Evolutionary conservation across 495 filamentous ascomycete species (phyloP).

Genomic region (Neurospora sp.): DNA sequence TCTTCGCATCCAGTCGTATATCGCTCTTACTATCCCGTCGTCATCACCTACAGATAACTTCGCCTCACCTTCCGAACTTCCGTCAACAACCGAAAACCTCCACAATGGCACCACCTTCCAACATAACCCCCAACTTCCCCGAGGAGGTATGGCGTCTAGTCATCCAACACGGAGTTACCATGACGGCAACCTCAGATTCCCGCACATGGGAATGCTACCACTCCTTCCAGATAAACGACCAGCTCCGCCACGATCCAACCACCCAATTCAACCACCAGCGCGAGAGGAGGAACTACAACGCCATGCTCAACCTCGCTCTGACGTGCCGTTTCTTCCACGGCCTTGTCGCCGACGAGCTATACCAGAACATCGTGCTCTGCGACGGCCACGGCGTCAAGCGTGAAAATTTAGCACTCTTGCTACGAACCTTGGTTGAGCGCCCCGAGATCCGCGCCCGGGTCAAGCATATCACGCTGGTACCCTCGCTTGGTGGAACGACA

Average conservation of each 20-base stretch:
- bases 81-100: neutral
- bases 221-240: neutral
- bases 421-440: neutral
- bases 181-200: neutral
- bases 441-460: neutral
- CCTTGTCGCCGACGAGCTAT: neutral
- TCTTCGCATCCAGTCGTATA: neutral
- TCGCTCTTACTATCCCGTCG: neutral
- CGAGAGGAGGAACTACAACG: neutral
- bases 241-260: neutral
- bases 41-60: too few species aligned
- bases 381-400: neutral
- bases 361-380: neutral
- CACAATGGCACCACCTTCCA: neutral
- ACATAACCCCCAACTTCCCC: neutral
- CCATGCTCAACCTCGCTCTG: neutral
- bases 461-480: neutral
- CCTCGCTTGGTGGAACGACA: neutral
- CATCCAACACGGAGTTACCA: neutral
- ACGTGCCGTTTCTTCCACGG: neutral
- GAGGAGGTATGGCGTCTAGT: neutral
- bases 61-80: neutral
- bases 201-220: neutral
- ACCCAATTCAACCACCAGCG: neutral
- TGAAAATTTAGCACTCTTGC: neutral